Evolutionary conservation across 2,329 filamentous ascomycete species (phyloP), one percentile per base, ranked within the genome.

Genomic region (Camillea tinctor): DNA sequence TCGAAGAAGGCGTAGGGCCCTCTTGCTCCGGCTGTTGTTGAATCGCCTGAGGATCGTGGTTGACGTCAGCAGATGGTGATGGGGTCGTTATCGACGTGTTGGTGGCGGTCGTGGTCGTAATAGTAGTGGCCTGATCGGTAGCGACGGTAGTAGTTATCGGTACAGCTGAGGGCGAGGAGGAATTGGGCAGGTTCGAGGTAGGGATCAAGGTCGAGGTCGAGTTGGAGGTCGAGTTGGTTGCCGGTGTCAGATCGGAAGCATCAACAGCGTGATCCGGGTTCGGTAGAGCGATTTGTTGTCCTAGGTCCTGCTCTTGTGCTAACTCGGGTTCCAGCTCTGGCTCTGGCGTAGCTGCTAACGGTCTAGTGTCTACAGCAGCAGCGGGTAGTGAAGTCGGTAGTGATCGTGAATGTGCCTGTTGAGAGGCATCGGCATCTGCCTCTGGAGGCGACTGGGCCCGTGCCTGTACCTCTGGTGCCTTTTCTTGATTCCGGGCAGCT

Each of bases 271-370:
- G 61, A 49, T 63, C 65, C 63, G 66, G 66, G 59, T 64, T 15
- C 48, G 50, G 52, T 48, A 49, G 50, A 36, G 30, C 48, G 49
- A 54, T 26, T 26, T 60, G 51, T 48, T 26, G 63, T 58, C 65
- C 65, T 55, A 51, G 62, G 54, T 62, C 64, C 61, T 64, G 64
- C 60, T 69, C 66, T 63, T 59, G 64, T 66, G 60, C 61, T 62
- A 63, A 62, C 65, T 68, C 66, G 66, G 63, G 66, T 63, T 66
- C 66, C 66, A 64, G 65, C 66, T 63, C 68, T 62, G 64, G 65
- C 66, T 63, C 68, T 62, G 63, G 62, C 60, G 59, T 59, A 55
- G 60, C 60, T 55, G 61, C 66, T 71, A 66, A 59, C 60, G 57
- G 62, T 61, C 63, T 60, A 56, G 57, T 62, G 60, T 57, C 60